Evolutionary conservation across 202 grass and related monocot species (phyloP).

Genomic region (Carex arenaria): DNA sequence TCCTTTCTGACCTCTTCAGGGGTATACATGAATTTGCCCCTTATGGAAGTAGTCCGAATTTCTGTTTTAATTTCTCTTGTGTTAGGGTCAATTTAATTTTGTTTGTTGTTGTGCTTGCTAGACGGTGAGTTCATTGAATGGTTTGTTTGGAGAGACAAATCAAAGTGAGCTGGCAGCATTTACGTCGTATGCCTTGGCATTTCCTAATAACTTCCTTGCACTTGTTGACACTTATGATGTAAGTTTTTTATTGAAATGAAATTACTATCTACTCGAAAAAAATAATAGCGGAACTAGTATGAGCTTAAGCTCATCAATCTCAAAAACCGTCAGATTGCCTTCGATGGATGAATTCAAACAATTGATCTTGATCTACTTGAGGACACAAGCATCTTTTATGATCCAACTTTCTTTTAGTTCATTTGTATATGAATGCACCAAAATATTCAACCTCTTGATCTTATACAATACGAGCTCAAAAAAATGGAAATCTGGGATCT

Average conservation of each 20-base stretch:
- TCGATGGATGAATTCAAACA: not conserved
- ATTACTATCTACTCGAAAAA: not conserved
- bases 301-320: not conserved
- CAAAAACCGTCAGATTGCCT: not conserved
- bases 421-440: not conserved
- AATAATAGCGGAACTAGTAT: not conserved
- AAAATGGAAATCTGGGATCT: not conserved
- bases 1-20: slow-evolving; percentile 16
- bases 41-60: not conserved
- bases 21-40: slow-evolving; percentile 3
- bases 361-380: not conserved
- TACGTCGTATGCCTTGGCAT: slow-evolving; percentile 89
- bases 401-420: not conserved
- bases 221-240: slow-evolving; percentile 96
- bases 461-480: not conserved
- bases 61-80: not conserved
- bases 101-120: slow-evolving; percentile 33
- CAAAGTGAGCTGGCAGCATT: slow-evolving; percentile 92
- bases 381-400: not conserved
- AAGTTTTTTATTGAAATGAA: slow-evolving; percentile 41
- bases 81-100: slow-evolving; percentile 10
- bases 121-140: slow-evolving; percentile 47
- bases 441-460: not conserved
- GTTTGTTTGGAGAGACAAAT: slow-evolving; percentile 83
- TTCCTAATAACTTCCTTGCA: slow-evolving; percentile 82